A percentile compares a stretch with the other conserved stretches of the same genome.
These are phyloP conservation scores for Wallacemonas sp. DNA, from an alignment of 208 protist genomes.

Conservation along the genomic window DNA sequence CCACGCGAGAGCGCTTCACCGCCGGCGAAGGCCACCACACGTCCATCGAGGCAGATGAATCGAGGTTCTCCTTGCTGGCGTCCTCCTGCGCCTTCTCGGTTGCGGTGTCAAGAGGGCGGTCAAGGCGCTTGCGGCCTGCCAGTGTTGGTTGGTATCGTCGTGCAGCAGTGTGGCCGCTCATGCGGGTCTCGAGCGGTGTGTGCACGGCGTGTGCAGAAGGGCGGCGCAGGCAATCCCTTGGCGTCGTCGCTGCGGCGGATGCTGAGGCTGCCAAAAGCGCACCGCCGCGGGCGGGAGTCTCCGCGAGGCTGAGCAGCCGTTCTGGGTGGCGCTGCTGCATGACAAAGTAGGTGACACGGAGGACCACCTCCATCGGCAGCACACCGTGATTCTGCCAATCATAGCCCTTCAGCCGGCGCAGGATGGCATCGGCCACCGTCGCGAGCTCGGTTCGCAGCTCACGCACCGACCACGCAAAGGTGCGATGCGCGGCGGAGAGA, in stretches of 20 bases:
- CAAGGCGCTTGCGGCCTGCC: no score
- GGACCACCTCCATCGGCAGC: constrained; percentile 62
- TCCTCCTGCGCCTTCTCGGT: background rate
- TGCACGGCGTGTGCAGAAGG: background rate
- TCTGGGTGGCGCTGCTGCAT: constrained; percentile 23
- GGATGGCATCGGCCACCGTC: constrained; percentile 36
- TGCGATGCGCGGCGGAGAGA: background rate
- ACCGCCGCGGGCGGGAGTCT: constrained; percentile 5
- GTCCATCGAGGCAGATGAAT: background rate
- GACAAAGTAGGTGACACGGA: constrained; percentile 51
- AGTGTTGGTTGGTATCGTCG: no score
- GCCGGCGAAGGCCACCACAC: constrained; percentile 5
- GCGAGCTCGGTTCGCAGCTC: constrained; percentile 33
- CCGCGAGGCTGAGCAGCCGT: background rate
- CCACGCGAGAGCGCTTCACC: background rate
- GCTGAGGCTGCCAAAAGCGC: background rate
- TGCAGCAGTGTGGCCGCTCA: background rate
- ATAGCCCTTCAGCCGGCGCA: constrained; percentile 63
- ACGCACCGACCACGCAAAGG: background rate
- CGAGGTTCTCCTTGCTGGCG: constrained; percentile 8
- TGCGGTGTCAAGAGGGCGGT: no score
- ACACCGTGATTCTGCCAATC: constrained; percentile 49
- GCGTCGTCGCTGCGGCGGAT: background rate
- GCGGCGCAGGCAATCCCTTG: no score
- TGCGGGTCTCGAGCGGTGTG: constrained; percentile 8